These are phyloP conservation scores for Heliamphora exappendiculata DNA, from an alignment of 148 eudicot species.

Conservation along the genomic window DNA sequence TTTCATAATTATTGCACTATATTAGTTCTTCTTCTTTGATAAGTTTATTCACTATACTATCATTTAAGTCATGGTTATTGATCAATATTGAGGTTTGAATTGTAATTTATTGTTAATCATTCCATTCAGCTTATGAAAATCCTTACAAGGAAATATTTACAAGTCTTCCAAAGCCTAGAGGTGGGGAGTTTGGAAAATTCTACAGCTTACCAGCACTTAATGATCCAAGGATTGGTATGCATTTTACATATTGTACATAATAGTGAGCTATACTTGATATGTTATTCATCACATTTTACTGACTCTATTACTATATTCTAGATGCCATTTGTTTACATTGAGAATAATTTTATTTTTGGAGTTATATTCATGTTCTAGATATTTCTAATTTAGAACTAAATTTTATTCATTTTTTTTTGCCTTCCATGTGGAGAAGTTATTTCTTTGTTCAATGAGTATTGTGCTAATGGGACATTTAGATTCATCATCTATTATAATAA, in stretches of 20 bases:
- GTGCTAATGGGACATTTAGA: neutral
- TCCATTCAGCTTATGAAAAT: constrained; percentile 61
- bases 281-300: neutral
- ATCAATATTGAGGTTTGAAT: neutral
- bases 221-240: constrained; percentile 76
- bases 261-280: neutral
- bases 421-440: neutral
- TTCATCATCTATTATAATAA: too few relatives aligned
- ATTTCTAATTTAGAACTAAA: too few relatives aligned
- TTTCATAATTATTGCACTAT: neutral
- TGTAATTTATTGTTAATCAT: neutral
- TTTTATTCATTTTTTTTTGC: neutral
- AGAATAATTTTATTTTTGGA: neutral
- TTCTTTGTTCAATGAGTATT: neutral
- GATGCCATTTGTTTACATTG: neutral
- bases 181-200: constrained; percentile 87
- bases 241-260: neutral
- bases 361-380: neutral
- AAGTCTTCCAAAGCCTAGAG: constrained; percentile 73
- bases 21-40: neutral
- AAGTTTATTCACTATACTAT: neutral
- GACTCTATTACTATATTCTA: neutral
- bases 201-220: constrained; percentile 83
- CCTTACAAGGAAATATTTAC: constrained; percentile 70
- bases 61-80: neutral